Conservation (phyloP, 352 stramenopile genomes). For the Pythium pyrilobum region DNA sequence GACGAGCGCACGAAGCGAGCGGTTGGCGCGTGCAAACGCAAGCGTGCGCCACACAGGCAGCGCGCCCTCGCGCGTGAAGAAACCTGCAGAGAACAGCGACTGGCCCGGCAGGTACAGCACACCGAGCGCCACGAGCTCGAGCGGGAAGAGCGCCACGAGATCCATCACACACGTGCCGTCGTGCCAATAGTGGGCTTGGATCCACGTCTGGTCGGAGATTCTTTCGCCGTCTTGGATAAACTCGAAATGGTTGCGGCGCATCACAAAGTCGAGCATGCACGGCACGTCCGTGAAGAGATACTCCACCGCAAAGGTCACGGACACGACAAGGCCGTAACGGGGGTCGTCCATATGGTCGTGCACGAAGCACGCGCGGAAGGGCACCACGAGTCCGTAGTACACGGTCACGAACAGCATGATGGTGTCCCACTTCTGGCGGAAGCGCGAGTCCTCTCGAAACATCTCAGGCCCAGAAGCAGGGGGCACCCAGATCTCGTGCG, state of each 20-base stretch:
- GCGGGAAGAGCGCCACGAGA: constrained; percentile 36
- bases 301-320: constrained; percentile 42
- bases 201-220: constrained; percentile 7
- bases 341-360: constrained; percentile 37
- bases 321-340: constrained; percentile 17
- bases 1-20: constrained; percentile 37
- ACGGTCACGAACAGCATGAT: constrained; percentile 51
- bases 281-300: constrained; percentile 40
- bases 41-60: constrained; percentile 43
- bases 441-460: constrained; percentile 31
- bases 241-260: constrained; percentile 24
- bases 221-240: constrained; percentile 19
- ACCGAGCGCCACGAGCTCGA: constrained; percentile 32
- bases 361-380: constrained; percentile 58
- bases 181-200: constrained; percentile 40
- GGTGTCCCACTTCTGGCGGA: constrained; percentile 41
- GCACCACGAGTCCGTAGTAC: constrained; percentile 52
- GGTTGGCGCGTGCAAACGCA: constrained; percentile 41
- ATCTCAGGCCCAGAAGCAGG: background rate
- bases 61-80: constrained; percentile 19
- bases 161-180: constrained; percentile 46
- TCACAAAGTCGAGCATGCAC: constrained; percentile 26
- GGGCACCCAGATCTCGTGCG: constrained; percentile 25
- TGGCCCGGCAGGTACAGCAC: constrained; percentile 12
- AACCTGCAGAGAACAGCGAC: constrained; percentile 4